Evolutionary conservation across 1,284 basidiomycete genomes (phyloP).

Genomic region (Flammula alnicola): DNA sequence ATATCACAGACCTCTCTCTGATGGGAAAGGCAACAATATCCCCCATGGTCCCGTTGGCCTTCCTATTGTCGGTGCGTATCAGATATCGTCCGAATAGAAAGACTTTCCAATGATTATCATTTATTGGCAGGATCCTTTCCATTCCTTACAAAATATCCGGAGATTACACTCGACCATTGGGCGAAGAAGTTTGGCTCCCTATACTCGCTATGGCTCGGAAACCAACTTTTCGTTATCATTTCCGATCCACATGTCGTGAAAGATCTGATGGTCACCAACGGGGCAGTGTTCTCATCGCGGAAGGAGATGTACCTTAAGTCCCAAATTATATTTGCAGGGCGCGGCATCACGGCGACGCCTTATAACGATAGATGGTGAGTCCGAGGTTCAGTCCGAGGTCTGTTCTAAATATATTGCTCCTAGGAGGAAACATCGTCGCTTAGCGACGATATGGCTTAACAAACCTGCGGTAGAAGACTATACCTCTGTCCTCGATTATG

Average conservation of each 20-base stretch:
- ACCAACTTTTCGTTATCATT: conserved; percentile 43
- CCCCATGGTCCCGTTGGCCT: conserved; percentile 34
- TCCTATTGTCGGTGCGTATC: conserved; percentile 21
- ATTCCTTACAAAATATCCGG: conserved; percentile 42
- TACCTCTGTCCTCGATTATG: conserved; percentile 37
- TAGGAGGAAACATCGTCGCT: conserved; percentile 46
- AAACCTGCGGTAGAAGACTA: conserved; percentile 39
- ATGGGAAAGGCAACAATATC: conserved; percentile 30
- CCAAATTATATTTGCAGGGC: conserved; percentile 38
- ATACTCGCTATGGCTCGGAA: conserved; percentile 43
- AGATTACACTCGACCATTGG: conserved; percentile 41
- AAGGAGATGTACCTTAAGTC: conserved; percentile 41
- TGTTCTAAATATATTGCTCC: background rate
- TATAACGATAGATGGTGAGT: conserved; percentile 45
- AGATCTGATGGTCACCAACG: conserved; percentile 40
- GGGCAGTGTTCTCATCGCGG: conserved; percentile 40
- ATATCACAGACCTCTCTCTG: conserved; percentile 19
- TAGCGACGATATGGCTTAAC: conserved; percentile 38
- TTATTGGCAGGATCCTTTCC: conserved; percentile 35
- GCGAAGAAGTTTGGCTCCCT: conserved; percentile 38
- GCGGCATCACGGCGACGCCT: conserved; percentile 43
- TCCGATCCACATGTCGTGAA: conserved; percentile 42
- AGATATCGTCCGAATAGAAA: too few relatives aligned
- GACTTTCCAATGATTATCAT: background rate
- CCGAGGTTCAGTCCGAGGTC: background rate